phyloP scores from a whole-genome alignment of 192 early-diverging fungal genomes.

The Backusella macrospora region DNA sequence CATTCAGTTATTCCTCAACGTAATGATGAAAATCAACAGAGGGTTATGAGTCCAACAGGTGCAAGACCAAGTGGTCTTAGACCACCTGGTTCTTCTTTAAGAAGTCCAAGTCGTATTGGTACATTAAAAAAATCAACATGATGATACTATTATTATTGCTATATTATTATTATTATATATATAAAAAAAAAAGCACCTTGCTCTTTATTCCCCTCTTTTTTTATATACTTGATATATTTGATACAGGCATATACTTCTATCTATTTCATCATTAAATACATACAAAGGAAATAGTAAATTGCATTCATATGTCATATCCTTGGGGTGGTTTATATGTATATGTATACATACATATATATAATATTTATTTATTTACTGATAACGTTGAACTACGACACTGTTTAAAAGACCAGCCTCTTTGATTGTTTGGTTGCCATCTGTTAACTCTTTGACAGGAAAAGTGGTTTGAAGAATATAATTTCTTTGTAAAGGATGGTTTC shows the following conservation, averaged over 20 bases:
- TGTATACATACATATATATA: background rate
- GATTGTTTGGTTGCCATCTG: conserved; percentile 69
- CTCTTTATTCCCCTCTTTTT: too few relatives aligned
- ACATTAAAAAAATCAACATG: conserved; percentile 7
- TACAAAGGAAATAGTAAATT: background rate
- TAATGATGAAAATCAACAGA: background rate
- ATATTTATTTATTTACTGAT: conserved; percentile 24
- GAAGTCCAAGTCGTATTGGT: conserved; percentile 10
- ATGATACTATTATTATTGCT: too few relatives aligned
- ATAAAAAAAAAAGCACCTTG: too few relatives aligned
- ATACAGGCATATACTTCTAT: background rate
- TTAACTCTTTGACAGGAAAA: conserved; percentile 86
- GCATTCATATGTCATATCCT: background rate
- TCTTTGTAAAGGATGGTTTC: conserved; percentile 64
- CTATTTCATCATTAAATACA: background rate
- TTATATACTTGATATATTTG: background rate
- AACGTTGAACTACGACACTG: conserved; percentile 79
- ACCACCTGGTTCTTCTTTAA: conserved; percentile 6
- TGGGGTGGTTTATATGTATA: background rate
- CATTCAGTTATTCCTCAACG: background rate
- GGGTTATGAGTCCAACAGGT: conserved; percentile 12
- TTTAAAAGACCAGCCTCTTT: conserved; percentile 87
- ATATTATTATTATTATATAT: too few relatives aligned
- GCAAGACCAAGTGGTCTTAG: conserved; percentile 12
- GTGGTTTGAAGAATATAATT: conserved; percentile 78